A percentile compares a stretch with the other conserved stretches of the same genome.
Evolutionary conservation across 139 green algal genomes (phyloP).

Genomic region (Edaphochlamys debaryana): DNA sequence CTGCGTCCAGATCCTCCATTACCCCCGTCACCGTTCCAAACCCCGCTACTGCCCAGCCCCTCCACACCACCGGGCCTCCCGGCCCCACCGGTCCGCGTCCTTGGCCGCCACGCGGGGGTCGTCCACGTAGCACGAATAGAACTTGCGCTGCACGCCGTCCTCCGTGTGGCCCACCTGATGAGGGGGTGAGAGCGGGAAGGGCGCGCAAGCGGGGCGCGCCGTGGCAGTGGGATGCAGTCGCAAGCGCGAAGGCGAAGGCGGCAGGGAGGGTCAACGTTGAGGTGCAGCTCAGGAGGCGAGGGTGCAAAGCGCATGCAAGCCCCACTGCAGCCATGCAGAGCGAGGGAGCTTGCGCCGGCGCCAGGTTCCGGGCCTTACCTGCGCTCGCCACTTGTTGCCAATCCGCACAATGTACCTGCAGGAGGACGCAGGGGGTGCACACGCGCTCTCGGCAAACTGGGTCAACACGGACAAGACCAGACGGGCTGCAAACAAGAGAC

Average conservation of each 20-base stretch:
- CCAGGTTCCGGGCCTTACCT: not conserved
- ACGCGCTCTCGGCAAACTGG: too few relatives aligned
- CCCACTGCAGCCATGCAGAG: too few relatives aligned
- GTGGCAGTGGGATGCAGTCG: too few relatives aligned
- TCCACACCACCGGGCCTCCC: not conserved
- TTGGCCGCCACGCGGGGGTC: slow-evolving; percentile 37
- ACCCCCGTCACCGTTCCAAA: not conserved
- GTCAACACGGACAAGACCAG: not conserved
- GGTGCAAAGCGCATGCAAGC: too few relatives aligned
- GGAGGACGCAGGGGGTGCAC: not conserved
- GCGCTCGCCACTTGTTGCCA: slow-evolving; percentile 44
- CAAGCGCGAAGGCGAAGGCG: too few relatives aligned
- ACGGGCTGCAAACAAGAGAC: not conserved
- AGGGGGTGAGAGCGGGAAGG: too few relatives aligned
- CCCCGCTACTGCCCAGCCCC: too few relatives aligned
- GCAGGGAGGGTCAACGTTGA: too few relatives aligned
- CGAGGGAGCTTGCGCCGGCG: too few relatives aligned
- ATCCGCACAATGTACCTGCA: slow-evolving; percentile 48
- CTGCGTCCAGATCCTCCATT: too few relatives aligned
- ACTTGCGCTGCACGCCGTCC: slow-evolving; percentile 50
- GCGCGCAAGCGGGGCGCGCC: too few relatives aligned
- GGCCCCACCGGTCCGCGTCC: slow-evolving; percentile 33
- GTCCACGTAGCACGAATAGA: slow-evolving; percentile 42
- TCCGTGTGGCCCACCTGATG: slow-evolving; percentile 37
- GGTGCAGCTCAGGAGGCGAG: too few relatives aligned